A percentile compares a stretch with the other conserved stretches of the same genome.
These are phyloP conservation scores for Rubia peregrina DNA, from an alignment of 305 asterid species.

Conservation along the genomic window DNA sequence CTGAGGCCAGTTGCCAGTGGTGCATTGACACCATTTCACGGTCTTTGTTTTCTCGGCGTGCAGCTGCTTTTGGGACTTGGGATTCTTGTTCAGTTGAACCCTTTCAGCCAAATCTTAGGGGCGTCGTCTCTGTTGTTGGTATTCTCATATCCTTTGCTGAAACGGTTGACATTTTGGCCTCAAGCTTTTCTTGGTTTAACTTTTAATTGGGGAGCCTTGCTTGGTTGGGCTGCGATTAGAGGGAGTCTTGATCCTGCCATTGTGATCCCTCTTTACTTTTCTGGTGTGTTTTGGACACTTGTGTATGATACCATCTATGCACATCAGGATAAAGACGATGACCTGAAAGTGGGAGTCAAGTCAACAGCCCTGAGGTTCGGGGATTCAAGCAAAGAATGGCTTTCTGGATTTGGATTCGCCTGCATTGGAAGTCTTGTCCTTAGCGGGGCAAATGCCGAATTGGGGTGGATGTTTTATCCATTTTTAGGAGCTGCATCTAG, in stretches of 20 bases:
- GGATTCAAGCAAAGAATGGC: constrained; percentile 77
- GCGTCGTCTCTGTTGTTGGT: constrained; percentile 84
- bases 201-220: constrained; percentile 31
- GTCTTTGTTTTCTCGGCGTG: constrained; percentile 69
- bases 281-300: constrained; percentile 28
- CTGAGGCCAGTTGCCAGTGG: constrained; percentile 92
- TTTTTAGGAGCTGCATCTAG: constrained; percentile 57
- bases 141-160: constrained; percentile 92
- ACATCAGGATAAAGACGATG: constrained; percentile 87
- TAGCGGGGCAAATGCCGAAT: constrained; percentile 64
- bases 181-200: constrained; percentile 32
- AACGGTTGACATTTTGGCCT: constrained; percentile 77
- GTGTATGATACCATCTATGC: constrained; percentile 31
- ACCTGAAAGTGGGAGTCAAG: constrained; percentile 76
- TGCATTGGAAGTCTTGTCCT: constrained; percentile 73
- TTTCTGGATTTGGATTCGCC: constrained; percentile 73
- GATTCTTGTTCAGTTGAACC: constrained; percentile 72
- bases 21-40: constrained; percentile 63
- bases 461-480: constrained; percentile 70
- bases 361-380: constrained; percentile 97
- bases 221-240: constrained; percentile 28
- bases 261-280: constrained; percentile 22
- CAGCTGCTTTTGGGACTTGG: constrained; percentile 85
- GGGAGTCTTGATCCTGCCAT: constrained; percentile 22
- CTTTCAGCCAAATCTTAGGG: constrained; percentile 73